A percentile compares a stretch with the other conserved stretches of the same genome.
phyloP scores from a whole-genome alignment of 345 rosid species.

The Citrus sp. region DNA sequence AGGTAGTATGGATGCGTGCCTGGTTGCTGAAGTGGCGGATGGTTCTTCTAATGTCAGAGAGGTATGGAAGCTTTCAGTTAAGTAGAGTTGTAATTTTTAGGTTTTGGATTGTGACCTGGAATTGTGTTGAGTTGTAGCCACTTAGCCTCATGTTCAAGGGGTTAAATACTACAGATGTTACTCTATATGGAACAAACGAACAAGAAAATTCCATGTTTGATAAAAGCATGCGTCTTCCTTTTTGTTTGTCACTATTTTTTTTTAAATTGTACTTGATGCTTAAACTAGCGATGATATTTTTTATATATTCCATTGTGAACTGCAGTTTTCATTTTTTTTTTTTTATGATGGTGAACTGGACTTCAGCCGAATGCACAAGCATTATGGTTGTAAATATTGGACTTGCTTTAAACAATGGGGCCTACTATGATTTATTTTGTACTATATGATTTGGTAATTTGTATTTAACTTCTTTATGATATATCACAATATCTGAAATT shows the following conservation, averaged over 20 bases:
- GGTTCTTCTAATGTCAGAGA: constrained; percentile 92
- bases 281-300: too few species aligned
- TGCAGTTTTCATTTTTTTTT: background rate
- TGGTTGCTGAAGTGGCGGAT: constrained; percentile 78
- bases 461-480: background rate
- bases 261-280: background rate
- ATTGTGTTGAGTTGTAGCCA: background rate
- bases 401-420: background rate
- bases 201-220: background rate
- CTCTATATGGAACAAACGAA: background rate
- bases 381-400: background rate
- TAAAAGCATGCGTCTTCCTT: background rate
- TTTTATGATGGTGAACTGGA: background rate
- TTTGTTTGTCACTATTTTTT: background rate
- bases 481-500: background rate
- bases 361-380: background rate
- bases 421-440: background rate
- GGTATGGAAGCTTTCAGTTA: constrained; percentile 77
- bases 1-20: constrained; percentile 59
- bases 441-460: background rate
- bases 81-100: constrained; percentile 19
- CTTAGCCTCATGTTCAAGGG: background rate
- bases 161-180: background rate
- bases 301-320: background rate
- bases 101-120: background rate